Evolutionary conservation across 2,329 filamentous ascomycete species (phyloP), one percentile per base, ranked within the genome.

Genomic region (Hortaea sp.): DNA sequence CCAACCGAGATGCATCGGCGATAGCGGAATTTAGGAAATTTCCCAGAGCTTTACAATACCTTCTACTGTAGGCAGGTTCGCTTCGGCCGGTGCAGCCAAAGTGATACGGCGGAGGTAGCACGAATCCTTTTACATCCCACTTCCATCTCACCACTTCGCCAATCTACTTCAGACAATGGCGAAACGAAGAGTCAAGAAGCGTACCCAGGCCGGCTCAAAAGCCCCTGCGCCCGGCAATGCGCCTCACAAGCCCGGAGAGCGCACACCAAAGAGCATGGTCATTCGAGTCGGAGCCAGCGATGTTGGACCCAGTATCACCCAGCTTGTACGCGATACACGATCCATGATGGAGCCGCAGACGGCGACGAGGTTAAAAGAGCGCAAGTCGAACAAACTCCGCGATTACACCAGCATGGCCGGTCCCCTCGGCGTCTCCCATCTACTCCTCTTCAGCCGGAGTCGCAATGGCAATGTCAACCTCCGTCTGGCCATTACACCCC

Each of bases 391-490:
- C 70, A 82, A 83, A 61, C 70, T 97, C 55, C 81, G 85, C 62
- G 92, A 98, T 69, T 98, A 95, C 67, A 83, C 88, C 31, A 85
- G 87, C 52, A 98, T 98, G 92, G 85, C 87, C 49, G 92, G 92
- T 2, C 89, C 92, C 5, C 75, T 98, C 37, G 90, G 92, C 39
- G 88, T 98, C 45, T 87, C 87, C 10, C 92, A 98, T 67, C 73
- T 98, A 45, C 74, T 98, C 60, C 79, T 98, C 41, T 95, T 98
- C 69, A 95, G 89, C 12, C 81, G 88, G 55, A 95, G 88, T 20
- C 80, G 84, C 52, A 82, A 80, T 11, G 92, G 92, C 51, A 97
- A 97, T 67, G 94, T 88, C 27, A 97, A 95, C 62, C 69, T 98
- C 63, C 81, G 92, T 53, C 75, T 98, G 42, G 86, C 88, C 12